Evolutionary conservation across 192 early-diverging fungal species (phyloP), one percentile per base, ranked within the genome.

Genomic region (Backusella liffmaniae): DNA sequence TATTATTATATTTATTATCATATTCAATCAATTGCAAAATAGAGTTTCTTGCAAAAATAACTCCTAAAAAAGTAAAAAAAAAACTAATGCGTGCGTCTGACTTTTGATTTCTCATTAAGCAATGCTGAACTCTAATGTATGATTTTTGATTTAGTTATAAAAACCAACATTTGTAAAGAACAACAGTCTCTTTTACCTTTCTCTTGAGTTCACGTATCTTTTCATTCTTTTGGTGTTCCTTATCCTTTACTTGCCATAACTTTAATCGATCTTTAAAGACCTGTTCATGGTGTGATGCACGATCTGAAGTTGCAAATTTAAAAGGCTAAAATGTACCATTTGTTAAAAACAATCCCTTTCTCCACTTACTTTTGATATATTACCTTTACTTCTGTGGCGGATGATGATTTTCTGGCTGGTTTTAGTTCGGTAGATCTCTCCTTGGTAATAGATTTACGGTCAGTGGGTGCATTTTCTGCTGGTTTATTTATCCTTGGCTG

Each of bases 101-200:
- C 21, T 70, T 70, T 70, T 12, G n/a, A 26, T 44, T 67, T 67
- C 1, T 67, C 35, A 16, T 67, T 32, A 15, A 32, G 7, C 7
- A 36, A 35, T 23, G 34, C 0, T 36, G 66, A 32, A 67, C 66
- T 67, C 35, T 67, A 36, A 16, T 16, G 0, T 41, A 7, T 41
- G 16, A 16, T 5, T 15, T 44, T 39, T 10, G 37, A 39, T 16
- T 67, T 67, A 34, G 32, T 32, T 32, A 18, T n/a, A 30, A 39
- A 39, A 12, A 32, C 32, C 37, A 39, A 39, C 37, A 39, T 39
- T 39, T 67, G 12, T 18, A 35, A 34, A 1, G 16, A 67, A 34
- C 7, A 67, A 4, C 66, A 23, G 42, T 37, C n/a, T 56, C 56
- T 59, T 2, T 65, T 73, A 73, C 56, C 44, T 73, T 65, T 56